Conservation (phyloP, 345 rosid species). For the Triadica sebifera region DNA sequence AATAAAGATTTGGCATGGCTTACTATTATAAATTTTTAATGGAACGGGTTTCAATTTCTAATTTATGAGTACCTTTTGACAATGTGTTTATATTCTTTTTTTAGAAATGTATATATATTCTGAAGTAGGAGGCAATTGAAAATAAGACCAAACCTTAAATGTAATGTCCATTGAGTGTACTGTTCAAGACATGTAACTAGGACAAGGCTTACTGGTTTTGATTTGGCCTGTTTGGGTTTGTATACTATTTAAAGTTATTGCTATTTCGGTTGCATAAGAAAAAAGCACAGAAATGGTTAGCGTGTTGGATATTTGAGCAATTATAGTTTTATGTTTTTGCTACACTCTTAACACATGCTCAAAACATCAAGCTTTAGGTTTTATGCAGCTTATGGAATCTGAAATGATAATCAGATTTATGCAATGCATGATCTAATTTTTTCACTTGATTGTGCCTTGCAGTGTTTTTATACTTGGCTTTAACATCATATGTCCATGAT, state of each 20-base stretch:
- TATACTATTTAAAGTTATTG: not conserved
- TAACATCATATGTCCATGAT: not conserved
- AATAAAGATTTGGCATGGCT: not conserved
- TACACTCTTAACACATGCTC: not conserved
- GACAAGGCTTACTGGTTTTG: not conserved
- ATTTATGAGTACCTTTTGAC: not conserved
- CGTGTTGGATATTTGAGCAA: not conserved
- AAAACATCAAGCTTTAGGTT: not conserved
- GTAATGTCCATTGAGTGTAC: not conserved
- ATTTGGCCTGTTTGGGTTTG: slow-evolving; percentile 1
- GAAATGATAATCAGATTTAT: not conserved
- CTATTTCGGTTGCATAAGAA: not conserved
- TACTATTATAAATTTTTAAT: not conserved
- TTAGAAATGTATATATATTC: not conserved
- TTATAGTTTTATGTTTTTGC: not conserved
- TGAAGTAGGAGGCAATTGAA: not conserved
- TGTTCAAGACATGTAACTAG: not conserved
- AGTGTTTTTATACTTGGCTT: not conserved
- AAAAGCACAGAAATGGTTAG: not conserved
- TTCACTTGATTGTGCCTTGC: not conserved
- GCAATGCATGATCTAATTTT: not conserved
- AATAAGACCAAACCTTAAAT: not conserved
- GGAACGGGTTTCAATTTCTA: not conserved
- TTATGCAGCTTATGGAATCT: not conserved
- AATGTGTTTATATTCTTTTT: not conserved